These are phyloP conservation scores for Camellia lanceoleosa DNA, from an alignment of 148 eudicot species.

Conservation along the genomic window DNA sequence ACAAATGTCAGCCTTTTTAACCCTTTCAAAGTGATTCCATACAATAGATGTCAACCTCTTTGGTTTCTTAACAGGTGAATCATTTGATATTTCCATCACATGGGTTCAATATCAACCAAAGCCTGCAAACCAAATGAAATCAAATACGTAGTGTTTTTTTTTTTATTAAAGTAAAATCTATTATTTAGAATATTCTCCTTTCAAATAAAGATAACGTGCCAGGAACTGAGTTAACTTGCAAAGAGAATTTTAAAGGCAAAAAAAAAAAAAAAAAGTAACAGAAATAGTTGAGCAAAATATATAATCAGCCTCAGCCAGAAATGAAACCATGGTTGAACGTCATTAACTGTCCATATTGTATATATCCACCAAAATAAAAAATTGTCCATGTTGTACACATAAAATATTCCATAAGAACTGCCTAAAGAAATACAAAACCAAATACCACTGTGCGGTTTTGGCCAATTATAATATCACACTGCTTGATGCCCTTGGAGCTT, in stretches of 20 bases:
- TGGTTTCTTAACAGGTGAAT: constrained; percentile 74
- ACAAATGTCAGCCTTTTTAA: constrained; percentile 77
- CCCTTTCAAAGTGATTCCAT: constrained; percentile 97
- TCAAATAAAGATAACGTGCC: neutral
- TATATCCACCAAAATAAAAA: neutral
- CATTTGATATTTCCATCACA: constrained; percentile 72
- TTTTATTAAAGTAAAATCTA: too few species aligned
- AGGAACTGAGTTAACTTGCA: neutral
- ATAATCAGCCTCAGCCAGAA: neutral
- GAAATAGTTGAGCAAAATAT: neutral
- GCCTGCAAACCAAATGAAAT: constrained; percentile 30
- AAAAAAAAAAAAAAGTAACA: neutral
- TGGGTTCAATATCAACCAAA: constrained; percentile 23
- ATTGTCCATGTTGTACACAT: too few species aligned
- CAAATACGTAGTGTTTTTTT: neutral
- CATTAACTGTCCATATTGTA: neutral
- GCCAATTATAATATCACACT: neutral
- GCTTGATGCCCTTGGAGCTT: too few species aligned
- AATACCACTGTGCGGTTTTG: too few species aligned
- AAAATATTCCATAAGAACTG: neutral
- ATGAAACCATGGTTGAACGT: neutral
- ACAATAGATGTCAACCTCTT: constrained; percentile 94
- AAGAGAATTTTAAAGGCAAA: neutral
- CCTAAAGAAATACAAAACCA: neutral
- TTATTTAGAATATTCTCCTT: neutral